Conservation (phyloP, 2,329 filamentous ascomycete genomes). For the Fusarium siculi region DNA sequence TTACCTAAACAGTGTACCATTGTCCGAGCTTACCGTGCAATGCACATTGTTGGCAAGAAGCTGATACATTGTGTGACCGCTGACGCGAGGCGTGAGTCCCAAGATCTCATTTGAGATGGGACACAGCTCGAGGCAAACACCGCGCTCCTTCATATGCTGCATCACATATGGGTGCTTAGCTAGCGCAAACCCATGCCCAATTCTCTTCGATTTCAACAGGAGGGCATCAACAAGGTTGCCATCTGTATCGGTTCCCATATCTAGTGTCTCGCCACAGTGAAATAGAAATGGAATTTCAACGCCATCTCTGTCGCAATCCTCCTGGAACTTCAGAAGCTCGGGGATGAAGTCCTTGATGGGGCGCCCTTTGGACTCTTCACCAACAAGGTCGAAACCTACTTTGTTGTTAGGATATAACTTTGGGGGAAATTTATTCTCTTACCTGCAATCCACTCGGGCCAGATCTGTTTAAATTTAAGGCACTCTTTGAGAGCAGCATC, state of each 20-base stretch:
- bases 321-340: constrained; percentile 67
- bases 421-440: constrained; percentile 39
- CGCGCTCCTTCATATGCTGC: constrained; percentile 69
- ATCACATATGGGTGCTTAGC: constrained; percentile 74
- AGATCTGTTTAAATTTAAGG: constrained; percentile 66
- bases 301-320: constrained; percentile 57
- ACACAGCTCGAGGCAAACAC: constrained; percentile 78
- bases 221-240: constrained; percentile 77
- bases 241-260: constrained; percentile 71
- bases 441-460: constrained; percentile 72
- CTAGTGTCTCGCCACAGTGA: constrained; percentile 80
- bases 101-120: constrained; percentile 82
- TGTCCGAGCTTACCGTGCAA: constrained; percentile 80
- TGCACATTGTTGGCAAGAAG: constrained; percentile 78
- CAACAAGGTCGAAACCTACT: constrained; percentile 75
- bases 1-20: constrained; percentile 77
- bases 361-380: constrained; percentile 71
- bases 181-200: constrained; percentile 79
- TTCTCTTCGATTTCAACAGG: constrained; percentile 72
- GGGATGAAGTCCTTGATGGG: constrained; percentile 66
- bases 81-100: constrained; percentile 72
- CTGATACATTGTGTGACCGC: constrained; percentile 74
- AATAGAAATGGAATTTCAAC: constrained; percentile 78
- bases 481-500: constrained; percentile 68
- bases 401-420: neutral